Percentiles rank a stretch among this genome's conserved stretches.
Conservation (phyloP, 768 basidiomycete genomes). For the Naganishia vaughanmartiniae region DNA sequence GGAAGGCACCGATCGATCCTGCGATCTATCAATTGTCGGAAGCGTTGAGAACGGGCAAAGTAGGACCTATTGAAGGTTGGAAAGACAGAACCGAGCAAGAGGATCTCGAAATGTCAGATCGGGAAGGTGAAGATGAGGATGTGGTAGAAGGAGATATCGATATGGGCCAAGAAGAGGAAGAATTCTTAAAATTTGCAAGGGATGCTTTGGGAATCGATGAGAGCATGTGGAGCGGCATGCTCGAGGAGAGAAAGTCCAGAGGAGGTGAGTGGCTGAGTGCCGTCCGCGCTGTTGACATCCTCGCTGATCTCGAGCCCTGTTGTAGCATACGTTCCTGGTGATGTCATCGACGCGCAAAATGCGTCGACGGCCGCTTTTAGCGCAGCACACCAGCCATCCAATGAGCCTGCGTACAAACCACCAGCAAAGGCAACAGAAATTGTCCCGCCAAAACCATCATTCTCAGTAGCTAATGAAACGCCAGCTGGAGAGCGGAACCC, state of each 20-base stretch:
- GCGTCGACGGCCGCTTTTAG: background rate
- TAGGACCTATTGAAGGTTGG: constrained; percentile 24
- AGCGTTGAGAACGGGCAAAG: constrained; percentile 26
- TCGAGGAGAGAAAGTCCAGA: constrained; percentile 69
- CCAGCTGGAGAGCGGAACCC: constrained; percentile 56
- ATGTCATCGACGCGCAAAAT: background rate
- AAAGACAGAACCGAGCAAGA: constrained; percentile 25
- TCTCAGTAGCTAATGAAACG: too few relatives aligned
- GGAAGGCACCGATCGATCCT: constrained; percentile 28
- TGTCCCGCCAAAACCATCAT: background rate
- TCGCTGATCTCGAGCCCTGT: background rate
- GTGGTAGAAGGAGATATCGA: constrained; percentile 58
- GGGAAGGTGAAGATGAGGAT: constrained; percentile 65
- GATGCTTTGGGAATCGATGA: constrained; percentile 85
- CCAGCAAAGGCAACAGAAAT: background rate
- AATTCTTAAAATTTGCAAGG: constrained; percentile 91
- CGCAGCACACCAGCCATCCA: background rate
- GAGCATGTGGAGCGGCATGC: constrained; percentile 83
- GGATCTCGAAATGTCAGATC: constrained; percentile 45
- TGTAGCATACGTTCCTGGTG: constrained; percentile 33
- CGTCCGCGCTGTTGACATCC: background rate
- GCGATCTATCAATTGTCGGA: constrained; percentile 20
- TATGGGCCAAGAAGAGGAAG: constrained; percentile 89
- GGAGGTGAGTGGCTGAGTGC: constrained; percentile 64
- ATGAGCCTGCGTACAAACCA: background rate